Evolutionary conservation across 805 yeast genomes (phyloP), one percentile per base, ranked within the genome.

Genomic region (Candida bentonensis): DNA sequence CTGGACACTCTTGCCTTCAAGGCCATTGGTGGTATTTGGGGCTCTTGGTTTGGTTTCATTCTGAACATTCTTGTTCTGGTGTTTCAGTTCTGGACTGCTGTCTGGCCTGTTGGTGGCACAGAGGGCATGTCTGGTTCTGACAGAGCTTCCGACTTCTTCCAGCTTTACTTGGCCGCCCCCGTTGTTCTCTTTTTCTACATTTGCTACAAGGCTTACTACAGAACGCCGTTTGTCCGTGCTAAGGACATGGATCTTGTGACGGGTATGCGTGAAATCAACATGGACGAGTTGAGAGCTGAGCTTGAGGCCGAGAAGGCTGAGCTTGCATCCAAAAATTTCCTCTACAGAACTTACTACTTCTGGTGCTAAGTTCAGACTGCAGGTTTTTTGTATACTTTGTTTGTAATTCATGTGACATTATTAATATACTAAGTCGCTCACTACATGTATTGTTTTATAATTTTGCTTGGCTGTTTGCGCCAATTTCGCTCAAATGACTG

Each of bases 31-130:
- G 92, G 92, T 53, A 60, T 74, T 25, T 59, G 57, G 50, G 87
- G 88, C 40, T 77, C 89, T 0, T 61, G 57, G 46, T 72, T 72
- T 57, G 87, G 87, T 42, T 53, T 72, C n/a, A 44, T 61, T 15
- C 61, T 82, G 55, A 76, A 75, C 58, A 22, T 72, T 17, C 55
- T 78, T 39, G 75, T 82, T 49, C 64, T 83, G 47, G 61, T 71
- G 45, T 79, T 82, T 15, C 85, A 82, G 63, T 79, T 82, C 67
- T 82, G 85, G 82, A 69, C 78, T 45, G 84, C 87, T 11, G 59
- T 79, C 34, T 80, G 66, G 67, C 92, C 92, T 46, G 55, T 76
- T 63, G 76, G 76, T 13, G 66, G 47, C 4, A 22, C 40, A 30
- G n/a, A n/a, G n/a, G n/a, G n/a, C n/a, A n/a, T n/a, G n/a, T 11